Evolutionary conservation across 768 basidiomycete species (phyloP).

Genomic region (Calocera viscosa): DNA sequence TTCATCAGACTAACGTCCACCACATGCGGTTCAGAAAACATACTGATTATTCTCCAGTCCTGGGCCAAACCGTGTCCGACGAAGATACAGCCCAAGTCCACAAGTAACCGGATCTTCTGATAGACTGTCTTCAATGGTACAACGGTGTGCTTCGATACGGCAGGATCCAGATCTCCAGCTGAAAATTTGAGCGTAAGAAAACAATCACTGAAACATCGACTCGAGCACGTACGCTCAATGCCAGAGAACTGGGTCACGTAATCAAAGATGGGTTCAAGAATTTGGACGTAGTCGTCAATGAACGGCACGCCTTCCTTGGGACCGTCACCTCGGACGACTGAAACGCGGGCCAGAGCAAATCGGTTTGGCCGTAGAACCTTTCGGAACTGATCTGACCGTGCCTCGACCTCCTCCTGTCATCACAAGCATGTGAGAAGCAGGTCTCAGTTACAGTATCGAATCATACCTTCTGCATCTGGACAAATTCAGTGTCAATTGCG

Average conservation of each 20-base stretch:
- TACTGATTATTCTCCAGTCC: conserved; percentile 97
- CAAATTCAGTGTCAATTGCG: conserved; percentile 96
- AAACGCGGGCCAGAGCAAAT: conserved; percentile 85
- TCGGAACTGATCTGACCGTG: conserved; percentile 86
- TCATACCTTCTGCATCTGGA: conserved; percentile 80
- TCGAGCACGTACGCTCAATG: conserved; percentile 58
- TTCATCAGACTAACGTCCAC: not conserved
- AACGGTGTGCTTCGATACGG: conserved; percentile 68
- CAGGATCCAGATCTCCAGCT: conserved; percentile 90
- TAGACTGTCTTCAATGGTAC: conserved; percentile 97
- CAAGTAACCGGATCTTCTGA: conserved; percentile 86
- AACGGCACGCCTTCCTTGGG: conserved; percentile 73
- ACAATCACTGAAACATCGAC: not conserved
- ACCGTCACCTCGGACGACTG: conserved; percentile 79
- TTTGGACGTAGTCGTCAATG: conserved; percentile 97
- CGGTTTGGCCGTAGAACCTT: conserved; percentile 85
- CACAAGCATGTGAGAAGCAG: not conserved
- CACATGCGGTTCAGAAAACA: conserved; percentile 23
- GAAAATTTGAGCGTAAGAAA: conserved; percentile 13
- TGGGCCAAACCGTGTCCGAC: conserved; percentile 95
- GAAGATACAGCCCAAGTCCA: conserved; percentile 91
- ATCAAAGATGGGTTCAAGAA: conserved; percentile 88
- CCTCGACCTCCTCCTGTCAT: conserved; percentile 81
- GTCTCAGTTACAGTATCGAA: not conserved
- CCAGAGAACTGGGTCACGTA: conserved; percentile 96